Percentiles rank a stretch among this genome's conserved stretches.
Evolutionary conservation across 352 stramenopile genomes (phyloP).

Genomic region (Pythium graminicola): DNA sequence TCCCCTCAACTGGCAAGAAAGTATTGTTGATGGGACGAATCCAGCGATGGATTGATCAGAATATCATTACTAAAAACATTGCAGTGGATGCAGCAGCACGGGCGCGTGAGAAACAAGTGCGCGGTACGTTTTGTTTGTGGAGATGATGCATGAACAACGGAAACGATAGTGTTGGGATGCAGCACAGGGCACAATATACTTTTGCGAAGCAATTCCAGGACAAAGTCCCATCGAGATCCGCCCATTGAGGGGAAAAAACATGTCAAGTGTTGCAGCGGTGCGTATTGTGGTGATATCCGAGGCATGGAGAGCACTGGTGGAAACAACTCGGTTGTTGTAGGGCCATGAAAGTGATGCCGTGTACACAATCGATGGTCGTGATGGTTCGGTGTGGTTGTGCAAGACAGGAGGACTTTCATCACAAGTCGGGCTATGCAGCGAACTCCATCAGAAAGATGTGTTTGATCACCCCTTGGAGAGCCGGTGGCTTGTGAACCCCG

Average conservation of each 20-base stretch:
- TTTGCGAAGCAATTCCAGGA: conserved; percentile 40
- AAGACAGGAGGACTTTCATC: conserved; percentile 58
- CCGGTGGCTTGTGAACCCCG: conserved; percentile 63
- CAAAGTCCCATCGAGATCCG: conserved; percentile 45
- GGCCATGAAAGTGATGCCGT: conserved; percentile 61
- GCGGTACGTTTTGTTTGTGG: conserved; percentile 25
- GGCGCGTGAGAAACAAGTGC: conserved; percentile 45
- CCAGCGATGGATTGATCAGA: conserved; percentile 69
- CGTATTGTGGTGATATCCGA: no score
- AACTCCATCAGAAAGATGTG: conserved; percentile 26
- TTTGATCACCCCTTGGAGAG: conserved; percentile 50
- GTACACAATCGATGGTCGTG: conserved; percentile 52
- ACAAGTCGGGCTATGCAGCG: conserved; percentile 57
- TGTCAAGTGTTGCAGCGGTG: conserved; percentile 55
- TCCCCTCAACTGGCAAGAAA: conserved; percentile 74
- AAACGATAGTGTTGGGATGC: neutral
- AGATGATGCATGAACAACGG: no score
- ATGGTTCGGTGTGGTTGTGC: conserved; percentile 64
- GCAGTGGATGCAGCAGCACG: conserved; percentile 45
- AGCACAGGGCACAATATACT: conserved; percentile 67
- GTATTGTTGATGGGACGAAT: conserved; percentile 63
- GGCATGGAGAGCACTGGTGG: no score
- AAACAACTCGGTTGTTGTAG: conserved; percentile 19
- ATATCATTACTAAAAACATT: conserved; percentile 51
- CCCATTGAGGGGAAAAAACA: conserved; percentile 53